phyloP scores from a whole-genome alignment of 805 yeast genomes.

The Wickerhamiella nectarea region DNA sequence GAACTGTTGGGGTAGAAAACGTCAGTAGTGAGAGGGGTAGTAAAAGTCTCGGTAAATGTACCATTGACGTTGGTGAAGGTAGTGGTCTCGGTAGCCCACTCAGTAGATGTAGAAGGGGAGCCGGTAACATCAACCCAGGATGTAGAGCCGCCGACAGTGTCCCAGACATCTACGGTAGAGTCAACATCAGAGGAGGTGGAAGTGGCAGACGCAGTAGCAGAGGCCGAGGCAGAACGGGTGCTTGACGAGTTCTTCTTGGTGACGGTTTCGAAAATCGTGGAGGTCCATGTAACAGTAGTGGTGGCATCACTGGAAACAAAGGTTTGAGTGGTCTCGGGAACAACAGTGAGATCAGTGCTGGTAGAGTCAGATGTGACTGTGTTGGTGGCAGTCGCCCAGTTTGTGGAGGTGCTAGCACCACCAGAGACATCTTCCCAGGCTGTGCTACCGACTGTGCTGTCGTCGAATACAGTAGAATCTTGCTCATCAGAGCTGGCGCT shows the following conservation, averaged over 20 bases:
- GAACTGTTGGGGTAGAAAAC: not conserved
- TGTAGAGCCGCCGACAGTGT: not conserved
- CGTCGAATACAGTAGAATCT: constrained; percentile 1
- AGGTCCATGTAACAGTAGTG: constrained; percentile 3
- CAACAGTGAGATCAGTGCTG: not conserved
- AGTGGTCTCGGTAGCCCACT: constrained; percentile 4
- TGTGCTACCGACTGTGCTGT: constrained; percentile 1
- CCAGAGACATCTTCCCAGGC: not conserved
- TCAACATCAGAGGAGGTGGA: not conserved
- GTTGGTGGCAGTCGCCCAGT: constrained; percentile 8
- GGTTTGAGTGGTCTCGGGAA: constrained; percentile 1
- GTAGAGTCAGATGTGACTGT: not conserved
- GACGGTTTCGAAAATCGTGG: constrained; percentile 12
- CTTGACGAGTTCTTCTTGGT: constrained; percentile 1
- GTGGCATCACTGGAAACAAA: constrained; percentile 4
- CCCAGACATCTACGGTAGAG: constrained; percentile 2
- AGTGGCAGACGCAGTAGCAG: not conserved
- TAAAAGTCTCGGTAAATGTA: constrained; percentile 4
- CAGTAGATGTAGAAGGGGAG: constrained; percentile 1
- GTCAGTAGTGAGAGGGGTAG: constrained; percentile 5
- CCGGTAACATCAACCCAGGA: constrained; percentile 5
- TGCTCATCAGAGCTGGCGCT: not conserved
- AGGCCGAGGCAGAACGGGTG: constrained; percentile 1
- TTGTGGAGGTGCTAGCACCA: constrained; percentile 1
- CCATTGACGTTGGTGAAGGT: constrained; percentile 1